A percentile compares a stretch with the other conserved stretches of the same genome.
Evolutionary conservation across 176 grass and related monocot genomes (phyloP).

Genomic region (Cymbopogon citratus): DNA sequence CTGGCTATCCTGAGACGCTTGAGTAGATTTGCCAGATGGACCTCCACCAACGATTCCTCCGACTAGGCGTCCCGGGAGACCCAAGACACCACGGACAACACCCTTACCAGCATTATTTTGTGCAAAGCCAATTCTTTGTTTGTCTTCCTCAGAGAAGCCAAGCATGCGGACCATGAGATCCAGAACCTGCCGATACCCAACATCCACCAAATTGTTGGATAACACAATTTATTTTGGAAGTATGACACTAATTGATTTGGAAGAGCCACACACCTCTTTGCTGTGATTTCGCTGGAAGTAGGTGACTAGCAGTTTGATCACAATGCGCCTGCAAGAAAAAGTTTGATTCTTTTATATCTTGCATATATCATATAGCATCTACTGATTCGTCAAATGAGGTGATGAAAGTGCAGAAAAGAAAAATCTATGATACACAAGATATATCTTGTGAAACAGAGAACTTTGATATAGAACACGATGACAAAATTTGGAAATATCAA

Average conservation of each 20-base stretch:
- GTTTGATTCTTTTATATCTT: constrained; percentile 4
- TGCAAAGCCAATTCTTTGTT: constrained; percentile 79
- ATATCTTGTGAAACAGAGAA: not conserved
- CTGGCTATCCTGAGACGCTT: constrained; percentile 62
- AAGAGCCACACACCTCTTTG: constrained; percentile 70
- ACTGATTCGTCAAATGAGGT: not conserved
- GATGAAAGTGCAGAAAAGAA: not conserved
- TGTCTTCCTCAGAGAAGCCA: constrained; percentile 95
- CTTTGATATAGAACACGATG: not conserved
- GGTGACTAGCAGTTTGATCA: constrained; percentile 86
- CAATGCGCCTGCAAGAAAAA: constrained; percentile 70
- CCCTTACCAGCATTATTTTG: constrained; percentile 72
- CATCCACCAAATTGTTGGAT: not conserved
- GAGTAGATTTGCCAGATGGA: constrained; percentile 38
- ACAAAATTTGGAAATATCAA: not conserved
- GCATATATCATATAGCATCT: not conserved
- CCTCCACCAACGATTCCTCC: constrained; percentile 69
- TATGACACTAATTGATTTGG: not conserved
- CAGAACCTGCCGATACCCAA: constrained; percentile 49
- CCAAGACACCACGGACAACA: constrained; percentile 79
- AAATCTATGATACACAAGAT: not conserved
- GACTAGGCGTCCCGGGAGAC: constrained; percentile 71
- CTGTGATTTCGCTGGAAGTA: constrained; percentile 95
- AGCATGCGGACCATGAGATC: constrained; percentile 95
- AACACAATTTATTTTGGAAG: not conserved